Evolutionary conservation across 257 asterid genomes (phyloP).

Genomic region (Jacaranda mimosifolia): DNA sequence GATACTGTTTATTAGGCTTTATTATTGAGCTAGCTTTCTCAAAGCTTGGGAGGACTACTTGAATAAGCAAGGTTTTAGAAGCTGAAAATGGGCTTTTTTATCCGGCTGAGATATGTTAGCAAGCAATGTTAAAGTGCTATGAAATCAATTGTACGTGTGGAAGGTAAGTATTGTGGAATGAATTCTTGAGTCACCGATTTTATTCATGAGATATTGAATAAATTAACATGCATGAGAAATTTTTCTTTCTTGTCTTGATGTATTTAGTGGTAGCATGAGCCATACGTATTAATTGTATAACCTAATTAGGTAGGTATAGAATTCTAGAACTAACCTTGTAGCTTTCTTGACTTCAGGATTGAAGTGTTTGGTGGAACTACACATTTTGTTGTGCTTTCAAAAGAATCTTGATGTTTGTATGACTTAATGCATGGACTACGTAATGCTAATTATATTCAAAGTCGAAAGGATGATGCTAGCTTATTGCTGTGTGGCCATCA

Average conservation of each 20-base stretch:
- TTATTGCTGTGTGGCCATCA: not conserved
- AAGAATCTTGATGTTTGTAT: not conserved
- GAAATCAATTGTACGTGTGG: not conserved
- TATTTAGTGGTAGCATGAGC: not conserved
- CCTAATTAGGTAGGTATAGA: not conserved
- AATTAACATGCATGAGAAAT: not conserved
- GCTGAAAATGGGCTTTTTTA: conserved; percentile 14
- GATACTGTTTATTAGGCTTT: conserved; percentile 30
- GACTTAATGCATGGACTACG: not conserved
- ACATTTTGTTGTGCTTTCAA: not conserved
- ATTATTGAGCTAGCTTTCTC: conserved; percentile 28
- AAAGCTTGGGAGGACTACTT: conserved; percentile 16
- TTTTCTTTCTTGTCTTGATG: not conserved
- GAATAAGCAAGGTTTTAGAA: conserved; percentile 33
- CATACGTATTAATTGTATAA: not conserved
- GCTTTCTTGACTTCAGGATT: not conserved
- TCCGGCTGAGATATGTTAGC: not conserved
- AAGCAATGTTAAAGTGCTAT: not conserved
- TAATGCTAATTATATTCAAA: not conserved
- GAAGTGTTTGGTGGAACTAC: not conserved
- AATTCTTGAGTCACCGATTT: not conserved
- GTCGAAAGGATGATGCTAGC: not conserved
- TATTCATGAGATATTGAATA: not conserved
- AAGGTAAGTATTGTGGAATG: not conserved
- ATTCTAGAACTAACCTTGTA: not conserved